phyloP scores from a whole-genome alignment of 2,329 filamentous ascomycete genomes.

The Colletotrichum somersetense region DNA sequence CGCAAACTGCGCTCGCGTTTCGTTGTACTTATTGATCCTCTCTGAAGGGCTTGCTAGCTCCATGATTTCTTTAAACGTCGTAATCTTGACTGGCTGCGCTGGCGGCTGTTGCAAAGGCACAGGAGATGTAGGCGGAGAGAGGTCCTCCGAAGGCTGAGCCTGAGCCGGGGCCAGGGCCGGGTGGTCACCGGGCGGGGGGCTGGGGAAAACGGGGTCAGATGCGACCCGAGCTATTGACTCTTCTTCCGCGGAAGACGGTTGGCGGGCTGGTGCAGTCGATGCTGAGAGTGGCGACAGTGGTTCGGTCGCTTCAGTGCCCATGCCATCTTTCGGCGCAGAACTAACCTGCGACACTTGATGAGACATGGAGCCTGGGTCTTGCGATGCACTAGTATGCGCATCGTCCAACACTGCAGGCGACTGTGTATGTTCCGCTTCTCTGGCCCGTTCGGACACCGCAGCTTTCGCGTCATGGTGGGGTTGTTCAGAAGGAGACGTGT shows the following conservation, averaged over 20 bases:
- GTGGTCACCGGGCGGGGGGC: conserved; percentile 56
- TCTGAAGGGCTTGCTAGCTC: conserved; percentile 74
- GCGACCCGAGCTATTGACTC: conserved; percentile 54
- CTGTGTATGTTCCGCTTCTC: conserved; percentile 10
- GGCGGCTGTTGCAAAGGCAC: conserved; percentile 41
- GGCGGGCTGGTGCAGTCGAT: conserved; percentile 45
- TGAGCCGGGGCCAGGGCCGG: conserved; percentile 45
- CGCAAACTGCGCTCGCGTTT: conserved; percentile 78
- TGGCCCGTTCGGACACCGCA: conserved; percentile 3
- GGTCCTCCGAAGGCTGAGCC: conserved; percentile 17
- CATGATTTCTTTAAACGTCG: conserved; percentile 82
- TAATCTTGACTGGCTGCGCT: conserved; percentile 54
- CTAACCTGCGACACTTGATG: conserved; percentile 55
- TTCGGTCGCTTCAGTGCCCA: conserved; percentile 50
- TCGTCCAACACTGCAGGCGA: conserved; percentile 12
- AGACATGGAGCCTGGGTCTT: conserved; percentile 43
- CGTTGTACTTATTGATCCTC: conserved; percentile 79
- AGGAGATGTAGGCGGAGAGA: conserved; percentile 41
- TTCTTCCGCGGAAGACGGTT: conserved; percentile 60
- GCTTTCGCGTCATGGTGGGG: not conserved
- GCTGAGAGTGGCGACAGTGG: conserved; percentile 60
- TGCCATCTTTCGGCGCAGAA: conserved; percentile 48
- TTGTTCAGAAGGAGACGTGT: not conserved
- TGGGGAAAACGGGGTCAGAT: conserved; percentile 52
- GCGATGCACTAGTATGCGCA: conserved; percentile 16